Evolutionary conservation across 2,329 filamentous ascomycete genomes (phyloP).

Genomic region (Plectosphaerella cucumerina): DNA sequence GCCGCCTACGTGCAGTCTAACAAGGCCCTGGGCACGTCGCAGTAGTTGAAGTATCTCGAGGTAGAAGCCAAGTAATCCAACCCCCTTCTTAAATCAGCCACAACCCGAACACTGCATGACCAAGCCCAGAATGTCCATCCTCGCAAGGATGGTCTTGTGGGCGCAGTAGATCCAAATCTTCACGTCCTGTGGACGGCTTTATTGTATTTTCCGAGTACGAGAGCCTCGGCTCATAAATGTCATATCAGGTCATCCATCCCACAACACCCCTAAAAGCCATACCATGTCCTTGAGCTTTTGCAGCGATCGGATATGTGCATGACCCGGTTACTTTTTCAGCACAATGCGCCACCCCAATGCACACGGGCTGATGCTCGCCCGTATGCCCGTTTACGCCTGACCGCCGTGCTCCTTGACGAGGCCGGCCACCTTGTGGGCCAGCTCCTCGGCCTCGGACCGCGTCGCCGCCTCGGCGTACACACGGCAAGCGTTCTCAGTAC

Average conservation of each 20-base stretch:
- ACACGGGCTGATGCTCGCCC: too few species aligned
- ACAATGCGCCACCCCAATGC: not conserved
- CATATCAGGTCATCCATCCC: not conserved
- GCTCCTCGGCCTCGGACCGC: slow-evolving; percentile 82
- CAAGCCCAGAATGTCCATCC: too few species aligned
- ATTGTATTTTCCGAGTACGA: not conserved
- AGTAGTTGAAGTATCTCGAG: not conserved
- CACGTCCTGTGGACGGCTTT: not conserved
- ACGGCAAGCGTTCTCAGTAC: slow-evolving; percentile 92
- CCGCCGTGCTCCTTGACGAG: slow-evolving; percentile 61
- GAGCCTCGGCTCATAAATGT: not conserved
- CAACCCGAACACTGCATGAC: too few species aligned
- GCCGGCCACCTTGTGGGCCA: slow-evolving; percentile 77
- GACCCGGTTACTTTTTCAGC: not conserved
- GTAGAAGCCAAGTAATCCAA: too few species aligned
- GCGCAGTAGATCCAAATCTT: too few species aligned
- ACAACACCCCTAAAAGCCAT: not conserved
- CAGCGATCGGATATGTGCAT: not conserved
- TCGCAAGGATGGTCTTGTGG: too few species aligned
- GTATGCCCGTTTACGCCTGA: not conserved
- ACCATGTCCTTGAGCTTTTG: not conserved
- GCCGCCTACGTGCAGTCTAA: slow-evolving; percentile 61
- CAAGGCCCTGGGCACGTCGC: slow-evolving; percentile 29
- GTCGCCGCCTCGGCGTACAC: slow-evolving; percentile 95
- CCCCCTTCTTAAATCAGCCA: too few species aligned